Evolutionary conservation across 345 rosid species (phyloP).

Genomic region (Luvunga scandens): DNA sequence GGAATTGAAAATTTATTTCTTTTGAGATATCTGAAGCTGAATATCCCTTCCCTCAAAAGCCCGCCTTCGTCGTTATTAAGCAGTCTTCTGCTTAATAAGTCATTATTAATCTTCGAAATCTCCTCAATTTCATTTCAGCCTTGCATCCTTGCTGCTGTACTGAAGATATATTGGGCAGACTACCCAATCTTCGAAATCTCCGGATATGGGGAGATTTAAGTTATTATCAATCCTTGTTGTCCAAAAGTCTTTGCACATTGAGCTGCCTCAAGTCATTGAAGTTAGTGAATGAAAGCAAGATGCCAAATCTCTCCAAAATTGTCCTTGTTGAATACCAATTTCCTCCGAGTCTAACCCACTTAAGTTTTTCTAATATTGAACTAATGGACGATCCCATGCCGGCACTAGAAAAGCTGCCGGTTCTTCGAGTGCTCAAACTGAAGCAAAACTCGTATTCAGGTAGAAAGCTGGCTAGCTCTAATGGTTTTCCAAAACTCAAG

Average conservation of each 20-base stretch:
- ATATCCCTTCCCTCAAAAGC: neutral
- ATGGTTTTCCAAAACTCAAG: neutral
- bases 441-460: neutral
- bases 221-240: neutral
- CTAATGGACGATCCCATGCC: neutral
- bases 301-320: neutral
- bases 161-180: neutral
- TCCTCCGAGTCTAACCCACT: neutral
- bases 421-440: neutral
- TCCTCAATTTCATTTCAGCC: neutral
- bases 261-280: neutral
- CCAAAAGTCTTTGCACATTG: neutral
- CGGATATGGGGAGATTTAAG: neutral
- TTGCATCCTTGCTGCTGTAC: neutral
- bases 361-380: neutral
- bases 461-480: neutral
- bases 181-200: neutral
- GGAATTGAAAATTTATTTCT: neutral
- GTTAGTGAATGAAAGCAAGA: neutral
- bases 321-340: neutral
- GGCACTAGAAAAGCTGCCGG: neutral
- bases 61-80: neutral
- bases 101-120: too few species aligned
- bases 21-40: neutral
- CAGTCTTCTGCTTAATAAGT: too few species aligned